These are phyloP conservation scores for Vickermania ingenoplastis DNA, from an alignment of 208 protist genomes.

Conservation along the genomic window DNA sequence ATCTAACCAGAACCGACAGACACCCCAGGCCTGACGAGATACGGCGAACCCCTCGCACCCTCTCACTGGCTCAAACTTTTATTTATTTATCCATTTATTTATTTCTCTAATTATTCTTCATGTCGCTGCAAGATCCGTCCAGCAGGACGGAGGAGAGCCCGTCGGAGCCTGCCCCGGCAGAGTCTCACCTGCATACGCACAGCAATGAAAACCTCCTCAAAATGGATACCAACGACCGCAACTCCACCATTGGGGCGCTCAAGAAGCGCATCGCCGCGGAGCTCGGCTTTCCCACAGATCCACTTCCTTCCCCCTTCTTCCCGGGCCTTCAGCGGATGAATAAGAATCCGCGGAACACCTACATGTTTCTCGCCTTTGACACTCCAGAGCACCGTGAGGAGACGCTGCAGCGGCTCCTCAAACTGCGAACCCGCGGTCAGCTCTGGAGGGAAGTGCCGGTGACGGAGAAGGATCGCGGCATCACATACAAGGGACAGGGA, in stretches of 20 bases:
- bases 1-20: no score
- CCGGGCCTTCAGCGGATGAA: slow-evolving; percentile 69
- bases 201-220: slow-evolving; percentile 85
- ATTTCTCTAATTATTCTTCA: no score
- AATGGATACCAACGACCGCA: slow-evolving; percentile 78
- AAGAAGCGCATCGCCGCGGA: slow-evolving; percentile 71
- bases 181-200: slow-evolving; percentile 37
- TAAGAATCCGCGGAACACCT: slow-evolving; percentile 72
- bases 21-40: no score
- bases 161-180: slow-evolving; percentile 6
- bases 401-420: slow-evolving; percentile 29
- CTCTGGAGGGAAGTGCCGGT: slow-evolving; percentile 49
- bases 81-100: no score
- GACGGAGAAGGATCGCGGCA: slow-evolving; percentile 39
- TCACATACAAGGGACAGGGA: slow-evolving; percentile 63
- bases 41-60: no score
- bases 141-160: no score
- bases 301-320: slow-evolving; percentile 26
- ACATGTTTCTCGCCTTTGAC: slow-evolving; percentile 75
- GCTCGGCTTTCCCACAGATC: slow-evolving; percentile 17
- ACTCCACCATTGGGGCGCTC: slow-evolving; percentile 60
- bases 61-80: no score
- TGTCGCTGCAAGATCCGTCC: no score
- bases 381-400: slow-evolving; percentile 40
- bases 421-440: slow-evolving; percentile 35